Conservation (phyloP, 2,329 filamentous ascomycete genomes). For the Cercospora zeae-maydis region DNA sequence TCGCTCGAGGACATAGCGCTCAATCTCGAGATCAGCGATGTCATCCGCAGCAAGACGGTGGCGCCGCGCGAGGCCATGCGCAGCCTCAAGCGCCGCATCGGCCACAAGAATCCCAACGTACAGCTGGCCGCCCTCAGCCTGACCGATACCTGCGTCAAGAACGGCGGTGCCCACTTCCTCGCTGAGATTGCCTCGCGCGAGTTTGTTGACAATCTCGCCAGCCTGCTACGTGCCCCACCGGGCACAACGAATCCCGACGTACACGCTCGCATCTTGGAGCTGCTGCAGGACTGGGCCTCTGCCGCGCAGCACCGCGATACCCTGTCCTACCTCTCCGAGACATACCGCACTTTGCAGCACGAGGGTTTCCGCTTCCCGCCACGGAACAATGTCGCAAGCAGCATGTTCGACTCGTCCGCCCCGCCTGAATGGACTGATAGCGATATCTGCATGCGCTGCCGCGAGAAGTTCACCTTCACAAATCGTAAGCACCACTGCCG, state of each 20-base stretch:
- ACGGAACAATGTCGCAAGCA: constrained; percentile 80
- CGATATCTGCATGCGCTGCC: constrained; percentile 97
- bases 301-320: constrained; percentile 83
- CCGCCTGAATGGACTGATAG: constrained; percentile 97
- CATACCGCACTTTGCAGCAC: constrained; percentile 74
- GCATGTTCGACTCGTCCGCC: constrained; percentile 96
- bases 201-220: constrained; percentile 96
- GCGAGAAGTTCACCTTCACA: constrained; percentile 92
- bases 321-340: constrained; percentile 80
- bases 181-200: constrained; percentile 92
- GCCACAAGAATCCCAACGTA: constrained; percentile 95
- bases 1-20: constrained; percentile 98
- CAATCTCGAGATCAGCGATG: constrained; percentile 96
- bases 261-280: constrained; percentile 81
- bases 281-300: constrained; percentile 89
- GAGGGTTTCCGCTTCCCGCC: constrained; percentile 91
- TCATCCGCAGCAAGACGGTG: constrained; percentile 95
- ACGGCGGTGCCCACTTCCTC: constrained; percentile 92
- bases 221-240: constrained; percentile 73
- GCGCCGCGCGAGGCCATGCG: constrained; percentile 98
- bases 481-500: constrained; percentile 98
- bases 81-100: constrained; percentile 87
- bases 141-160: constrained; percentile 97
- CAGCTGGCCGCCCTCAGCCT: constrained; percentile 94
- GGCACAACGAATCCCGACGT: constrained; percentile 80